phyloP scores from a whole-genome alignment of 31 red algal genomes.

The Odonthalia washingtoniensis region DNA sequence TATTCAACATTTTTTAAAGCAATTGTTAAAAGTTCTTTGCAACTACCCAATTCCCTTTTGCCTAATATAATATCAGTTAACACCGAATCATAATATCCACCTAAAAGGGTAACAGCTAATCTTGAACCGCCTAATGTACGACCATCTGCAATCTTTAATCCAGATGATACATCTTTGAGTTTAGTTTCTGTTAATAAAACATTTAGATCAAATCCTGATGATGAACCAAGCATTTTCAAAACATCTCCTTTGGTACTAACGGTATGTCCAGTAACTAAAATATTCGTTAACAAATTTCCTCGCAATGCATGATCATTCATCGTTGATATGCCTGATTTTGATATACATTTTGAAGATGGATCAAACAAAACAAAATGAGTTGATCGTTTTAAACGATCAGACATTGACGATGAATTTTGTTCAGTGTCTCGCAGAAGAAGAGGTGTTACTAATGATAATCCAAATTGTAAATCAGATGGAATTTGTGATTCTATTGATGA shows the following conservation, averaged over 20 bases:
- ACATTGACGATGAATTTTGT: neutral
- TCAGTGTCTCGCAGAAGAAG: neutral
- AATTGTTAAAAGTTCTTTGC: slow-evolving; percentile 23
- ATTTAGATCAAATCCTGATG: neutral
- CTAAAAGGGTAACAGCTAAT: slow-evolving; percentile 27
- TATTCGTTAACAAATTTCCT: slow-evolving; percentile 34
- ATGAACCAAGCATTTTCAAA: slow-evolving; percentile 2
- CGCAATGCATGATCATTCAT: slow-evolving; percentile 46
- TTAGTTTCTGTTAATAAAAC: neutral
- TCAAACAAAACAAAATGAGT: slow-evolving; percentile 68
- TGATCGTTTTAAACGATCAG: neutral
- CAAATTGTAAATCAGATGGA: neutral
- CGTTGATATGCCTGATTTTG: neutral
- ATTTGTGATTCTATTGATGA: too few species aligned
- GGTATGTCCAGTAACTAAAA: slow-evolving; percentile 8
- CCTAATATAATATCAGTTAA: slow-evolving; percentile 38
- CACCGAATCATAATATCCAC: slow-evolving; percentile 53
- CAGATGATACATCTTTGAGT: neutral
- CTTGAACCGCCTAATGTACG: slow-evolving; percentile 31
- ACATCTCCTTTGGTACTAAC: slow-evolving; percentile 22
- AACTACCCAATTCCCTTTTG: slow-evolving; percentile 14
- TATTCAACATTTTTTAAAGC: slow-evolving; percentile 54
- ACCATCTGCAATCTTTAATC: neutral
- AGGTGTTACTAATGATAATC: neutral
- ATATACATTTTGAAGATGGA: slow-evolving; percentile 8